A percentile compares a stretch with the other conserved stretches of the same genome.
Conservation (phyloP, 2,329 filamentous ascomycete genomes). For the Calonectria hongkongensis region DNA sequence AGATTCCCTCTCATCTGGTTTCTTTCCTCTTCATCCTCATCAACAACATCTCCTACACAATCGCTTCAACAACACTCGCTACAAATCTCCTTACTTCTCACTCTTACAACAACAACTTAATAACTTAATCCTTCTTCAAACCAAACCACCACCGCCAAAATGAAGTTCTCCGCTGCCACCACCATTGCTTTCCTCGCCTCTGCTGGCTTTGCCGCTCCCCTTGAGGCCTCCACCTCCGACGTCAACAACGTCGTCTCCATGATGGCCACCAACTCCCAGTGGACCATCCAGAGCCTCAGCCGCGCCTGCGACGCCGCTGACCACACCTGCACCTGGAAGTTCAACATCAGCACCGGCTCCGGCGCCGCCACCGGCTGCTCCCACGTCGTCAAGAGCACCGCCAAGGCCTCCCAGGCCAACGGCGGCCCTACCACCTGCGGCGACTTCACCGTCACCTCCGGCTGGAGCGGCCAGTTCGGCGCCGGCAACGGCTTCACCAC, state of each 20-base stretch:
- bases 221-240: conserved; percentile 41
- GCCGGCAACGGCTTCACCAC: conserved; percentile 72
- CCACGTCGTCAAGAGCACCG: conserved; percentile 57
- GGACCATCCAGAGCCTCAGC: conserved; percentile 64
- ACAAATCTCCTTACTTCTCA: neutral
- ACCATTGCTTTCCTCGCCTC: conserved; percentile 60
- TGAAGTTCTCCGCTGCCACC: conserved; percentile 66
- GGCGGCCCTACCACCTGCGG: conserved; percentile 67
- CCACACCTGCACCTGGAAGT: conserved; percentile 66
- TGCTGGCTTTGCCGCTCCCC: conserved; percentile 61
- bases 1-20: neutral
- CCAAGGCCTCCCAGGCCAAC: conserved; percentile 58
- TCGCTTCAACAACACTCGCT: conserved; percentile 14
- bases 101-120: conserved; percentile 23
- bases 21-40: conserved; percentile 19
- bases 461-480: conserved; percentile 75
- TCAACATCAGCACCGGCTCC: conserved; percentile 66
- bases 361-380: conserved; percentile 58
- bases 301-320: conserved; percentile 64
- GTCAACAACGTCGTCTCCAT: conserved; percentile 58
- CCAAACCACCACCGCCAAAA: conserved; percentile 54
- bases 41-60: conserved; percentile 4
- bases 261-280: conserved; percentile 63
- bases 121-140: conserved; percentile 18
- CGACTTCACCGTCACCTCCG: conserved; percentile 69